Base-by-base conservation (phyloP, 139 green algal species). In the Astrephomene gubernaculifera region DNA sequence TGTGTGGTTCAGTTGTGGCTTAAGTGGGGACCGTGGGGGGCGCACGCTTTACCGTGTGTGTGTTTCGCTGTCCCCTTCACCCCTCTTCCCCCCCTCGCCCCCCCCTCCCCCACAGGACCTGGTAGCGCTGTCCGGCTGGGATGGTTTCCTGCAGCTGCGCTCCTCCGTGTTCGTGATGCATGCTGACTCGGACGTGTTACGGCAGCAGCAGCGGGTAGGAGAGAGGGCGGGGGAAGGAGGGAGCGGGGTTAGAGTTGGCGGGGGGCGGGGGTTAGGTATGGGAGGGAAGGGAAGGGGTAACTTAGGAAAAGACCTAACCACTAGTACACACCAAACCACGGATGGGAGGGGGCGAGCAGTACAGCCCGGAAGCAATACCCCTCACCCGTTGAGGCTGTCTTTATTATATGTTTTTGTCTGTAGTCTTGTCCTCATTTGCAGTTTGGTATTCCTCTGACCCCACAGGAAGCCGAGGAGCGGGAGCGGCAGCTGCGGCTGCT, bases 161-260 rank as follows among this genome's bases (percentile, higher is more conserved):
- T 63, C 53, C 43, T n/a, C 65, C 29, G 83, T 92, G 45, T 92
- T 92, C 49, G 45, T 92, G 31, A 92, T 92, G 89, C 89, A 92
- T 31, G 27, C 70, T 4, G 85, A 89, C 35, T 54, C 45, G 60
- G 87, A 57, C 39, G 68, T 76, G 39, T 36, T 49, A 49, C 29
- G 69, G 57, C 53, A 89, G 78, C 85, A 89, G 69, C 85, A 89
- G 79, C 69, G 79, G 78, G 64, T 80, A n/a, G n/a, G n/a, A n/a
- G n/a, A n/a, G 83, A 22, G 73, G 24, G 38, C 31, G 64, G 31
- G 31, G 6, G 29, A 29, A 71, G 64, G 24, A 9, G 31, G 64
- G 64, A 5, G 17, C 57, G 57, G 64, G 21, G 64, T 43, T 5
- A 43, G 36, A 73, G 63, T 12, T 24, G 63, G 27, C 29, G n/a